Conservation (phyloP, 2,329 filamentous ascomycete species). For the Sporothrix dimorphospora region DNA sequence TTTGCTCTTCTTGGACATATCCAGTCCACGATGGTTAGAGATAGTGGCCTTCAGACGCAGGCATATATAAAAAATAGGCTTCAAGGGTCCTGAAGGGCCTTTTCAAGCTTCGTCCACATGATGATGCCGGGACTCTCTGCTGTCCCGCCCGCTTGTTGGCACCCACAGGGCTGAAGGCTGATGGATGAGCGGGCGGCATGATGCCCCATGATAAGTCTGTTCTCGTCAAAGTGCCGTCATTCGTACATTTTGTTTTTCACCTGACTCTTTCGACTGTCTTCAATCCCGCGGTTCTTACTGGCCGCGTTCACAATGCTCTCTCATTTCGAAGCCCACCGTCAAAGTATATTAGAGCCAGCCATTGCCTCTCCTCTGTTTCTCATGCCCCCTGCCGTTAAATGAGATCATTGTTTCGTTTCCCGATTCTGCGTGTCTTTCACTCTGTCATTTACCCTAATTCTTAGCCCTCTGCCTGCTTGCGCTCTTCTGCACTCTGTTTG, state of each 20-base stretch:
- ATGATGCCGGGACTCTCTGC: background rate
- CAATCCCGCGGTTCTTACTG: background rate
- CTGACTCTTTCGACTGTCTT: background rate
- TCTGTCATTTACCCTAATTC: background rate
- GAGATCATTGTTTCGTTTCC: slow-evolving; percentile 12
- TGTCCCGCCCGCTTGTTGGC: background rate
- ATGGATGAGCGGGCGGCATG: background rate
- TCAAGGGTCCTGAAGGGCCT: background rate
- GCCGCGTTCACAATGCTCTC: background rate
- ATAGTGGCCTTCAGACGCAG: background rate
- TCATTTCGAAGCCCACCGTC: background rate
- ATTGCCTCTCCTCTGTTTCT: background rate
- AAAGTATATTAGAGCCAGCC: background rate
- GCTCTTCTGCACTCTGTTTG: slow-evolving; percentile 6
- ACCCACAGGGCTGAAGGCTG: slow-evolving; percentile 1
- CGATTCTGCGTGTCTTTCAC: background rate
- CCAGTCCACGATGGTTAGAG: background rate
- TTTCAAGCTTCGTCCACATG: background rate
- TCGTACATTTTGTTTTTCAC: background rate
- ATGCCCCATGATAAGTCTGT: background rate
- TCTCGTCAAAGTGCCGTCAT: background rate
- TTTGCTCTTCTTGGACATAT: background rate
- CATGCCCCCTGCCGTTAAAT: background rate
- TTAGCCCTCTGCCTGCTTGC: background rate
- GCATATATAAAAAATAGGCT: background rate